phyloP scores from a whole-genome alignment of 1,284 basidiomycete genomes.

The Athelia sp. region DNA sequence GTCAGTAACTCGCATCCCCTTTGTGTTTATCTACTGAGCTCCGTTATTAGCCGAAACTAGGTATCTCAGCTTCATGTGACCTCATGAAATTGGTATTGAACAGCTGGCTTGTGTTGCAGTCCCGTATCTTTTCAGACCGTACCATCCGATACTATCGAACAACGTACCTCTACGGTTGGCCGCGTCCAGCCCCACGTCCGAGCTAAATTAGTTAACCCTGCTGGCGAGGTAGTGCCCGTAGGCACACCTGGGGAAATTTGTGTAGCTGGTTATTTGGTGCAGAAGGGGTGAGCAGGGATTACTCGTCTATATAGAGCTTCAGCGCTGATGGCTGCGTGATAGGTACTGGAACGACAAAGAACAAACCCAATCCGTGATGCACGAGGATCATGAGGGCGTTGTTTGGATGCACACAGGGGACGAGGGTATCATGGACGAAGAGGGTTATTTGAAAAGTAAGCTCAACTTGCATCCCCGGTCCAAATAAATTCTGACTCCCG shows the following conservation, averaged over 20 bases:
- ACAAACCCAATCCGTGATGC: slow-evolving; percentile 62
- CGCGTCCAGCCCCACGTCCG: slow-evolving; percentile 70
- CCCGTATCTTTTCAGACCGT: slow-evolving; percentile 78
- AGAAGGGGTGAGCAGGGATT: slow-evolving; percentile 84
- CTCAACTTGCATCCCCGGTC: slow-evolving; percentile 11
- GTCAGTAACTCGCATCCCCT: slow-evolving; percentile 34
- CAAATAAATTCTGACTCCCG: background rate
- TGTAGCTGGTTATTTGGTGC: slow-evolving; percentile 71
- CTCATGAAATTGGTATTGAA: background rate
- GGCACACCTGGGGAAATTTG: slow-evolving; percentile 71
- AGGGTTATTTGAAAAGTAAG: slow-evolving; percentile 74
- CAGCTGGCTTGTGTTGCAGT: background rate
- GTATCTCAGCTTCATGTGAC: slow-evolving; percentile 11
- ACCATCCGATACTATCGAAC: slow-evolving; percentile 59
- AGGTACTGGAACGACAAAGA: slow-evolving; percentile 78
- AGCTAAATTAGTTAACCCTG: slow-evolving; percentile 63
- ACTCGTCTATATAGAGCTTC: slow-evolving; percentile 27
- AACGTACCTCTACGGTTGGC: slow-evolving; percentile 79
- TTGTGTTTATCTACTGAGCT: background rate
- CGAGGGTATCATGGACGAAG: slow-evolving; percentile 76
- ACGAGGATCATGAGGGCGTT: slow-evolving; percentile 30
- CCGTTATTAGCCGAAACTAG: slow-evolving; percentile 30
- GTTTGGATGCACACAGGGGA: slow-evolving; percentile 87
- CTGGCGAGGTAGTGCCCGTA: slow-evolving; percentile 62
- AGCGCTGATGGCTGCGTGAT: slow-evolving; percentile 2